phyloP scores from a whole-genome alignment of 2,329 filamentous ascomycete genomes.

The Fusarium beomiforme region DNA sequence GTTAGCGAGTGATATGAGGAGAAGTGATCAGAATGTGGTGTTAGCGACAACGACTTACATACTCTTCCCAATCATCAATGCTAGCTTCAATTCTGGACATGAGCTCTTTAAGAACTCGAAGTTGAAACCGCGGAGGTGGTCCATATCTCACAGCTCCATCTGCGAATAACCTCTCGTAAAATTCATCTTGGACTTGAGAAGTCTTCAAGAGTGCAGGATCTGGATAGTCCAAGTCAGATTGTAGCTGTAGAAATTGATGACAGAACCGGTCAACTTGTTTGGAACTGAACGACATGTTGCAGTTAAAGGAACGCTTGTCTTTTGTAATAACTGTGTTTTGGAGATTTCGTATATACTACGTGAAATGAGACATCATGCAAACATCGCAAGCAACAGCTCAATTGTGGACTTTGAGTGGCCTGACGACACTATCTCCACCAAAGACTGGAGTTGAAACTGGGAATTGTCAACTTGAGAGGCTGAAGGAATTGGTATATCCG shows the following conservation, averaged over 20 bases:
- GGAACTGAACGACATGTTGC: constrained; percentile 29
- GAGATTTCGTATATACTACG: constrained; percentile 3
- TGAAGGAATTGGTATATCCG: constrained; percentile 8
- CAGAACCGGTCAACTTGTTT: constrained; percentile 63
- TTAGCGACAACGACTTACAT: constrained; percentile 70
- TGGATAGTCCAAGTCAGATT: constrained; percentile 73
- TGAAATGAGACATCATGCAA: constrained; percentile 17
- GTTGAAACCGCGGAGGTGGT: constrained; percentile 75
- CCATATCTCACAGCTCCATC: constrained; percentile 62
- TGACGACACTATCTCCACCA: constrained; percentile 35
- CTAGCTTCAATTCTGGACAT: constrained; percentile 75
- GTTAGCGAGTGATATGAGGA: constrained; percentile 35
- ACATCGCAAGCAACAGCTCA: constrained; percentile 9
- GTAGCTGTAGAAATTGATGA: constrained; percentile 82
- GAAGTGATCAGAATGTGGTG: not conserved
- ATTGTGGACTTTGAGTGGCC: constrained; percentile 22
- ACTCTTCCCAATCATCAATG: constrained; percentile 83
- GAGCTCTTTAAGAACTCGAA: constrained; percentile 78
- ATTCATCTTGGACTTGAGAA: constrained; percentile 69
- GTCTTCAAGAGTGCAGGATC: constrained; percentile 65
- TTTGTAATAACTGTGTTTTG: not conserved
- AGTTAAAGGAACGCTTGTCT: not conserved
- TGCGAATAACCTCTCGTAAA: constrained; percentile 75
- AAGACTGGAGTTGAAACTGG: constrained; percentile 32
- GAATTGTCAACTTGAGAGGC: constrained; percentile 12